Conservation (phyloP, 768 basidiomycete genomes). For the Trametes cingulata region DNA sequence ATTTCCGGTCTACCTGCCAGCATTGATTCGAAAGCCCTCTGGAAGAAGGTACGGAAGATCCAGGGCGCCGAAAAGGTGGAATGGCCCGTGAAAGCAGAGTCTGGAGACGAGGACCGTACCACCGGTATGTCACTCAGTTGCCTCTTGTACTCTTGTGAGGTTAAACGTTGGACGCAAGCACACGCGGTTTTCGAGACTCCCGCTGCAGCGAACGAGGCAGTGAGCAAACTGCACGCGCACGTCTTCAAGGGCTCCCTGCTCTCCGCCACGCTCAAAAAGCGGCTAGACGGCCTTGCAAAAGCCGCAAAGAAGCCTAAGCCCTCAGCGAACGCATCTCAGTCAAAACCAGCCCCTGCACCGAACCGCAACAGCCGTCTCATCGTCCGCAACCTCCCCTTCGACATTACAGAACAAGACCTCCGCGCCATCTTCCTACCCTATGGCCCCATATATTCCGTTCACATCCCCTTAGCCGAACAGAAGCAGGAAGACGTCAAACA, state of each 20-base stretch:
- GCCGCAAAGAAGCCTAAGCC: constrained; percentile 32
- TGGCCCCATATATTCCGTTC: constrained; percentile 84
- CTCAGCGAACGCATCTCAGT: constrained; percentile 13
- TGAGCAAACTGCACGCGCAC: constrained; percentile 84
- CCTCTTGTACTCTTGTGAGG: not conserved
- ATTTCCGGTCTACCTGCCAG: constrained; percentile 69
- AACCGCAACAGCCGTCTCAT: constrained; percentile 82
- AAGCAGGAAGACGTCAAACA: constrained; percentile 33
- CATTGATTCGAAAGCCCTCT: constrained; percentile 65
- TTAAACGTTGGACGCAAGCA: constrained; percentile 41
- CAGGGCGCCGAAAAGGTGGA: constrained; percentile 74
- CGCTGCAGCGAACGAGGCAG: constrained; percentile 65
- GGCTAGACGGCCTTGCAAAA: constrained; percentile 67
- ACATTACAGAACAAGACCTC: constrained; percentile 82
- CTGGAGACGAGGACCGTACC: constrained; percentile 49
- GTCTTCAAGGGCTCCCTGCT: constrained; percentile 88
- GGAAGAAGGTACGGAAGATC: constrained; percentile 87
- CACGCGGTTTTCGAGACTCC: constrained; percentile 74
- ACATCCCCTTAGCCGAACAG: constrained; percentile 54
- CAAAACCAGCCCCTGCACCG: constrained; percentile 44
- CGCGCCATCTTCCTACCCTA: constrained; percentile 84
- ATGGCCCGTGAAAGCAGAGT: constrained; percentile 54
- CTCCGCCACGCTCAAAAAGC: constrained; percentile 87
- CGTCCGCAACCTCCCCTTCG: constrained; percentile 85
- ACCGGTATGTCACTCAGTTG: constrained; percentile 42